Evolutionary conservation across 129 eudicot genomes (phyloP).

Genomic region (Ambrosia artemisiifolia): DNA sequence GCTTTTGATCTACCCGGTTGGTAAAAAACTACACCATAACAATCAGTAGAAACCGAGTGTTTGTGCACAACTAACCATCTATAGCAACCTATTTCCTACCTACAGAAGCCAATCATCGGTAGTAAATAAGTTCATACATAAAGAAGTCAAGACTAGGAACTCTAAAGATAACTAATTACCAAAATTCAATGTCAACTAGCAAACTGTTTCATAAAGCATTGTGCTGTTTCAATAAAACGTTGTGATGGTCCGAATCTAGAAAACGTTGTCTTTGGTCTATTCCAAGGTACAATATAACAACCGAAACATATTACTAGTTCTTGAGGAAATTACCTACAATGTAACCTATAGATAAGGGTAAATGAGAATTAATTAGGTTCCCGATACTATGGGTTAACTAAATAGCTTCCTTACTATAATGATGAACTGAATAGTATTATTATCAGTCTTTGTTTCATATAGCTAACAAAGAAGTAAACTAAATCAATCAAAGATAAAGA

Average conservation of each 20-base stretch:
- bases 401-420: background rate
- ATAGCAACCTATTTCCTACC: background rate
- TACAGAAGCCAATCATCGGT: background rate
- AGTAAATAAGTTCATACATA: background rate
- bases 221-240: background rate
- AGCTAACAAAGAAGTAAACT: background rate
- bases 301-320: background rate
- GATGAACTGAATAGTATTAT: background rate
- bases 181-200: background rate
- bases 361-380: too few species aligned
- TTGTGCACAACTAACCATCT: background rate
- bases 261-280: too few species aligned
- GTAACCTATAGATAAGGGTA: too few species aligned
- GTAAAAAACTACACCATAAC: background rate
- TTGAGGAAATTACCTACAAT: background rate
- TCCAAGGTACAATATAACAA: background rate
- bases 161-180: background rate
- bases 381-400: too few species aligned
- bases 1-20: too few species aligned
- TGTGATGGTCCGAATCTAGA: too few species aligned
- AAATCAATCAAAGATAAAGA: background rate
- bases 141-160: background rate
- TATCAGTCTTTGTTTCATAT: background rate
- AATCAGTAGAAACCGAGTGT: background rate
- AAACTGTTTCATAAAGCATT: background rate